Evolutionary conservation across 2,329 filamentous ascomycete species (phyloP), one percentile per base, ranked within the genome.

Genomic region (Nannizziopsis barbatae): DNA sequence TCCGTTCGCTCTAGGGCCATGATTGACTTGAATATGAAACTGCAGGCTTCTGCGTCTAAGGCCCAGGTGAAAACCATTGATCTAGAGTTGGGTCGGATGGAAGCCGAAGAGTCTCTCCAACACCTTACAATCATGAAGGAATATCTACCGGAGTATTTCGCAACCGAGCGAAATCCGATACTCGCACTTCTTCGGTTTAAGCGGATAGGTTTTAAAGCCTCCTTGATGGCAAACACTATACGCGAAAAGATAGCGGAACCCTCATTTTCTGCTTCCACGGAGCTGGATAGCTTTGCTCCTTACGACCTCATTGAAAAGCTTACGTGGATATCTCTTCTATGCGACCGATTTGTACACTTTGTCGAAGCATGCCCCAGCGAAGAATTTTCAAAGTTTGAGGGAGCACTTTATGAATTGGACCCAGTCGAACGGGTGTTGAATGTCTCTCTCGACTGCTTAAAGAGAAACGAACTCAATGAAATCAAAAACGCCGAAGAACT

Each of bases 21-120:
- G 83, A 85, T 95, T 79, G 90, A 98, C 60, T 76, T 98, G 40
- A 96, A 96, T 65, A 79, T 90, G 76, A 93, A 94, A 68, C 76
- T 98, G 38, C 90, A 95, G 61, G 78, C 85, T 49, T 93, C 88
- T 10, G 88, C 88, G 9, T 79, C 87, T 36, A 95, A 95, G 71
- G 84, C 90, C 2, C 90, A 95, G 64, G 82, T 86, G 60, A 96
- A 95, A 71, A 88, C 88, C 0, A 94, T 98, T 53, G 89, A 95
- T 56, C 74, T 95, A 27, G 89, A 96, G 63, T 72, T 96, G 50
- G 79, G 84, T 46, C 83, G 84, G 49, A 77, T 96, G 61, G 87
- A 94, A 58, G 88, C 89, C 0, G 83, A 93, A 58, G 87, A 96
- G 69, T 86, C 88, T 1, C 76, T 81, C 35, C 85, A 95, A 62